Evolutionary conservation across 495 filamentous ascomycete species (phyloP).

Genomic region (Penicillium pulvis): DNA sequence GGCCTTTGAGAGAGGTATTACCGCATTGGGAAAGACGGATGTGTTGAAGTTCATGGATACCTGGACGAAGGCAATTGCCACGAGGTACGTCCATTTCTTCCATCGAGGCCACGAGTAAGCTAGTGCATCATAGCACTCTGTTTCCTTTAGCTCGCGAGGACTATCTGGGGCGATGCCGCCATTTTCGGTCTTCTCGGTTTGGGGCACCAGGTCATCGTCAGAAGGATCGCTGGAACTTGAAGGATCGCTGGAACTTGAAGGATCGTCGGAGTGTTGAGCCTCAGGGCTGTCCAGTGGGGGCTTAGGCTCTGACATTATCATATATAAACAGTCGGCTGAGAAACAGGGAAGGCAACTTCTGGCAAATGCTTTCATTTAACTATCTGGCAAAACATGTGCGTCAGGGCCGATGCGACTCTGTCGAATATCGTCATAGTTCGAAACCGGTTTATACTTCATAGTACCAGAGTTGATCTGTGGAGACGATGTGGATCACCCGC

Average conservation of each 20-base stretch:
- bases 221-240: not conserved
- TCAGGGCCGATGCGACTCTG: not conserved
- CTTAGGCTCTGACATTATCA: constrained; percentile 9
- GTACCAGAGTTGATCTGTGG: constrained; percentile 6
- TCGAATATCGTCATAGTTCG: constrained; percentile 3
- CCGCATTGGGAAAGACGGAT: constrained; percentile 39
- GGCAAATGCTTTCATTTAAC: not conserved
- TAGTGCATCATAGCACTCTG: constrained; percentile 64
- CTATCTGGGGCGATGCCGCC: not conserved
- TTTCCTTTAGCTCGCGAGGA: constrained; percentile 57
- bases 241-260: not conserved
- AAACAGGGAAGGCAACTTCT: not conserved
- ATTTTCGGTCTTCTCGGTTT: not conserved
- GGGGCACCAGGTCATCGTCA: not conserved
- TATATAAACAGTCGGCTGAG: not conserved
- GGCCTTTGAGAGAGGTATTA: constrained; percentile 58
- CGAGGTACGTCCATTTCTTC: constrained; percentile 78
- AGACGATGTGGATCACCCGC: constrained; percentile 10
- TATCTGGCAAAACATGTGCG: not conserved
- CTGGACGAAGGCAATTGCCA: constrained; percentile 70
- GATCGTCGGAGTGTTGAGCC: not conserved
- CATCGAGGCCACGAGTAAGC: constrained; percentile 61
- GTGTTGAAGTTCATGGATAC: constrained; percentile 76
- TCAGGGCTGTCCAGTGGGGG: not conserved
- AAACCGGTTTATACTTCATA: constrained; percentile 8